A percentile compares a stretch with the other conserved stretches of the same genome.
phyloP scores from a whole-genome alignment of 2,329 filamentous ascomycete species.

The Ceratocystis colombiana region DNA sequence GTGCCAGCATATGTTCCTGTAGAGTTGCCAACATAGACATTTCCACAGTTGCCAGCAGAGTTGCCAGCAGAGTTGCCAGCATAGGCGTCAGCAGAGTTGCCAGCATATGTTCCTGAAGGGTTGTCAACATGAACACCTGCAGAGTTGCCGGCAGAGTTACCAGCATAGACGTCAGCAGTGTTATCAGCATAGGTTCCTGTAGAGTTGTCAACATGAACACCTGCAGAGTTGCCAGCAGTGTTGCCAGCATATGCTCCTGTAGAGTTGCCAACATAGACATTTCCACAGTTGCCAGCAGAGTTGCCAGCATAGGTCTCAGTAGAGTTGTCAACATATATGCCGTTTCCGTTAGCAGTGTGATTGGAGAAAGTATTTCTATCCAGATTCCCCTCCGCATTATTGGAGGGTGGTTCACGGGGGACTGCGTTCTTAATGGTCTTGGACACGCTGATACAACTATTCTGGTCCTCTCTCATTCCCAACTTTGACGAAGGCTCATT shows the following conservation, averaged over 20 bases:
- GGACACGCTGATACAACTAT: neutral
- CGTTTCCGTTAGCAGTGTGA: neutral
- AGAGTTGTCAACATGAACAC: too few species aligned
- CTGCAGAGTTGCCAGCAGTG: neutral
- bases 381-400: neutral
- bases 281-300: neutral
- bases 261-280: neutral
- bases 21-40: too few species aligned
- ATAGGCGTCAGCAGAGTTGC: too few species aligned
- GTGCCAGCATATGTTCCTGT: too few species aligned
- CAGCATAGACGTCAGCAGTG: too few species aligned
- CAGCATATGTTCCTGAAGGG: too few species aligned
- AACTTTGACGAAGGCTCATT: neutral
- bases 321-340: neutral
- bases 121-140: too few species aligned
- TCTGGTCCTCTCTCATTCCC: neutral
- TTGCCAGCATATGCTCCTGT: too few species aligned
- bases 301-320: neutral
- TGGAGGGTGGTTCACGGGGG: neutral
- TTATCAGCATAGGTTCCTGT: too few species aligned
- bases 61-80: neutral
- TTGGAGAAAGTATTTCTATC: neutral
- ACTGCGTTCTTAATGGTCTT: slow-evolving; percentile 13
- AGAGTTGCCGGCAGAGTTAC: neutral
- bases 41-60: neutral